Evolutionary conservation across 2,329 filamentous ascomycete species (phyloP).

Genomic region (Botrytis elliptica): DNA sequence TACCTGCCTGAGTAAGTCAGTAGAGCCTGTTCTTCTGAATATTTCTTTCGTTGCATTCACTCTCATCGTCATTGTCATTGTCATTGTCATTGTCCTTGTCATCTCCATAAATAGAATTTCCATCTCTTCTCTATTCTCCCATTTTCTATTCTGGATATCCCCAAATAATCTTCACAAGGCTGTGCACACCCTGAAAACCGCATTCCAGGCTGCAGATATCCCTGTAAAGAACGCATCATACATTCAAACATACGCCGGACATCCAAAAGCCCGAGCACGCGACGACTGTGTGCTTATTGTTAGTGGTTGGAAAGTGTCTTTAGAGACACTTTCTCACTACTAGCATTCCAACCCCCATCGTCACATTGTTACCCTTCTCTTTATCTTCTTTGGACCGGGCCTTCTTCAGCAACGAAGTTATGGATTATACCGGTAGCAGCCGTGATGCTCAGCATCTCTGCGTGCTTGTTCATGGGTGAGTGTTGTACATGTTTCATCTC

Average conservation of each 20-base stretch:
- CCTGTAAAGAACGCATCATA: conserved; percentile 18
- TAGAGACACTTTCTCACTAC: conserved; percentile 42
- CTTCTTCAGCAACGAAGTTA: conserved; percentile 41
- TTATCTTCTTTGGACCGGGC: conserved; percentile 41
- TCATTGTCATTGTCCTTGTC: neutral
- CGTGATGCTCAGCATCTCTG: conserved; percentile 66
- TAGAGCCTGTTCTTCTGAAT: neutral
- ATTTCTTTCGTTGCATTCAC: neutral
- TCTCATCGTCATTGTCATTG: neutral
- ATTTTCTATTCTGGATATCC: neutral
- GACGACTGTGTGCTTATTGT: conserved; percentile 10
- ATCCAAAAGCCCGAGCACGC: conserved; percentile 10
- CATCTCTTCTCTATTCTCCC: neutral
- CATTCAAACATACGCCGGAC: neutral
- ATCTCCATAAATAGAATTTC: neutral
- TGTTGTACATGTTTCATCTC: neutral
- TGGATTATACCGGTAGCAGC: conserved; percentile 53
- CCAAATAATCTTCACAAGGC: neutral
- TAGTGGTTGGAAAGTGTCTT: conserved; percentile 41
- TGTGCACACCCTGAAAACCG: conserved; percentile 8
- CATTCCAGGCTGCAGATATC: conserved; percentile 19
- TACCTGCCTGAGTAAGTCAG: neutral
- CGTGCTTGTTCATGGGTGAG: conserved; percentile 68
- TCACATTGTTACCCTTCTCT: conserved; percentile 39
- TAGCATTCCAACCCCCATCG: conserved; percentile 32